phyloP scores from a whole-genome alignment of 1,284 basidiomycete genomes.

The Singerocomus rubriflavus region DNA sequence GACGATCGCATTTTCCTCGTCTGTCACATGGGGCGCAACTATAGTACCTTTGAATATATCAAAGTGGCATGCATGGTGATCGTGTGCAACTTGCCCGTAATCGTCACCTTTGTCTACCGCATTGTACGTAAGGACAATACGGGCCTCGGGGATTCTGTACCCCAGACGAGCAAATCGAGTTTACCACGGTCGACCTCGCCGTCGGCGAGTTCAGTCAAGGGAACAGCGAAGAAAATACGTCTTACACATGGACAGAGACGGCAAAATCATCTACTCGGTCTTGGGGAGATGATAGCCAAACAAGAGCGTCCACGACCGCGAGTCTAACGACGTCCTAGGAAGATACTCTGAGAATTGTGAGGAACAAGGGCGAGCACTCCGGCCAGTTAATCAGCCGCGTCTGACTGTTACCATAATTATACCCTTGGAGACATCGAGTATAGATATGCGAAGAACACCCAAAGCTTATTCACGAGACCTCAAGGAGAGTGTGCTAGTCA shows the following conservation, averaged over 20 bases:
- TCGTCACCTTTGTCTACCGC: constrained; percentile 26
- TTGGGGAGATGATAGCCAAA: not conserved
- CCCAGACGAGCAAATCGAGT: not conserved
- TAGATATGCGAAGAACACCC: not conserved
- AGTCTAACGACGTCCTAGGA: not conserved
- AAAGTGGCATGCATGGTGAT: constrained; percentile 25
- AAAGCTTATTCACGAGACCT: no score
- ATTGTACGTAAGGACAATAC: constrained; percentile 3
- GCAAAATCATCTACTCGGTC: constrained; percentile 12
- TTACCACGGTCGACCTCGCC: constrained; percentile 17
- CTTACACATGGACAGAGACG: not conserved
- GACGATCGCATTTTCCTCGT: constrained; percentile 2
- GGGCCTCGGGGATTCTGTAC: constrained; percentile 1
- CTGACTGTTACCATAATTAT: not conserved
- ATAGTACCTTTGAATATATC: constrained; percentile 25
- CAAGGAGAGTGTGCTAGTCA: no score
- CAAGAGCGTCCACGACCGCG: not conserved
- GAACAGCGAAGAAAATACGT: not conserved
- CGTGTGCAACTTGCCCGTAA: constrained; percentile 30
- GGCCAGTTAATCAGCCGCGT: not conserved
- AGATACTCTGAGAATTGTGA: not conserved
- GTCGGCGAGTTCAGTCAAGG: not conserved
- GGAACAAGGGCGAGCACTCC: not conserved
- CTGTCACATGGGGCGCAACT: constrained; percentile 14
- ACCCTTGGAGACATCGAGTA: not conserved